A percentile compares a stretch with the other conserved stretches of the same genome.
phyloP scores from a whole-genome alignment of 2,329 filamentous ascomycete species.

The Bretziella fagacearum region DNA sequence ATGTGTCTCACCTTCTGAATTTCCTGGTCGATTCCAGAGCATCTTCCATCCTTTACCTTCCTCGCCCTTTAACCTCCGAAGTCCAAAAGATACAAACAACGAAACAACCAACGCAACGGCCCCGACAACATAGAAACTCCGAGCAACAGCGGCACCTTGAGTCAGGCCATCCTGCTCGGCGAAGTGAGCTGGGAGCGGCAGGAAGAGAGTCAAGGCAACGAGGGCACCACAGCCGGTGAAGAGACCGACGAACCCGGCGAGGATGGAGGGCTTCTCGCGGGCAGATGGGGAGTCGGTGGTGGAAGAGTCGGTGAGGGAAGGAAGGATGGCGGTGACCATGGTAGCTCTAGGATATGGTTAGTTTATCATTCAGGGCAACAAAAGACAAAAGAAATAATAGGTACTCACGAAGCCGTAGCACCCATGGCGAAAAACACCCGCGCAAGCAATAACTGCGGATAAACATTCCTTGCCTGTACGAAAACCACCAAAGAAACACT shows the following conservation, averaged over 20 bases:
- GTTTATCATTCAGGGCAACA: background rate
- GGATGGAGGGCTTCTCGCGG: constrained; percentile 34
- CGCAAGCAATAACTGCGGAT: constrained; percentile 72
- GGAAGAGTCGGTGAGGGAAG: constrained; percentile 40
- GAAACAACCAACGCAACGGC: constrained; percentile 54
- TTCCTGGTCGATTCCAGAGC: constrained; percentile 21
- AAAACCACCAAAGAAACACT: constrained; percentile 61
- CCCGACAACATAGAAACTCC: constrained; percentile 80
- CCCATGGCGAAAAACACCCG: constrained; percentile 79
- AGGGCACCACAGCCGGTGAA: constrained; percentile 88
- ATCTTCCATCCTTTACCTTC: constrained; percentile 56
- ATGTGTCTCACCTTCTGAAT: background rate
- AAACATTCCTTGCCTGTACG: constrained; percentile 73
- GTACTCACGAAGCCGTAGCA: constrained; percentile 61
- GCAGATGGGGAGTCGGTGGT: constrained; percentile 17
- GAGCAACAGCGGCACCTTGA: constrained; percentile 55
- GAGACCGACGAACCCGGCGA: constrained; percentile 80
- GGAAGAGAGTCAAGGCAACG: constrained; percentile 62
- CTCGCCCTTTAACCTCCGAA: constrained; percentile 53
- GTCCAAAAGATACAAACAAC: constrained; percentile 59
- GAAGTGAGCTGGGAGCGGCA: constrained; percentile 74
- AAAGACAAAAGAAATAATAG: background rate
- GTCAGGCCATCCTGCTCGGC: constrained; percentile 52
- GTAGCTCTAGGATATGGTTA: constrained; percentile 39
- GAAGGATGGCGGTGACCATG: constrained; percentile 93